These are phyloP conservation scores for Dioscorea dumetorum DNA, from an alignment of 106 monocot species.

Conservation along the genomic window DNA sequence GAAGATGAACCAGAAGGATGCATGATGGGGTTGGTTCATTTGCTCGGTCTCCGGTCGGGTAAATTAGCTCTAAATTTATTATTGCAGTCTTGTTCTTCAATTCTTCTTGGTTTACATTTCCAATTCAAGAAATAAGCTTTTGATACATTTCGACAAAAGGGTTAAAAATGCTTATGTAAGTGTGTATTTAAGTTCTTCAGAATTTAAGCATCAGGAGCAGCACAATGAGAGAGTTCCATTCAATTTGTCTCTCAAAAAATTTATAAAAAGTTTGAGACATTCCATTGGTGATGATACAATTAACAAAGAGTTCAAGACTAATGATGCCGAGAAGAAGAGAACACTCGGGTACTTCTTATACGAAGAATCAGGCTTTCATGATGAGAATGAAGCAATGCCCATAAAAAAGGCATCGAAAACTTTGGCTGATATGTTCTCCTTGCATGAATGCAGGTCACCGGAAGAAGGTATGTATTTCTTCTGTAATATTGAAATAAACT, in stretches of 20 bases:
- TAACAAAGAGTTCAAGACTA: too few relatives aligned
- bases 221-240: too few relatives aligned
- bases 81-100: background rate
- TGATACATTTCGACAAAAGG: constrained; percentile 3
- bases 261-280: too few relatives aligned
- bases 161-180: background rate
- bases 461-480: too few relatives aligned
- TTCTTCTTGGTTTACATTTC: background rate
- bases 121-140: background rate
- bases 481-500: too few relatives aligned
- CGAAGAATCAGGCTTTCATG: background rate
- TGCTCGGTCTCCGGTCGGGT: background rate
- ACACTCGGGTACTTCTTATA: background rate
- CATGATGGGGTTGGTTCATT: background rate
- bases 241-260: too few relatives aligned
- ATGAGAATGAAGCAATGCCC: background rate
- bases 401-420: background rate
- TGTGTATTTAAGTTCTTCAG: background rate
- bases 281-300: too few relatives aligned
- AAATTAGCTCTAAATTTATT: background rate
- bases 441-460: background rate
- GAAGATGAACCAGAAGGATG: background rate
- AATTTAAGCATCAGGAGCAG: background rate
- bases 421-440: background rate
- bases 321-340: too few relatives aligned